Base-by-base conservation (phyloP, 2,329 filamentous ascomycete species). In the Aspergillus sp. region DNA sequence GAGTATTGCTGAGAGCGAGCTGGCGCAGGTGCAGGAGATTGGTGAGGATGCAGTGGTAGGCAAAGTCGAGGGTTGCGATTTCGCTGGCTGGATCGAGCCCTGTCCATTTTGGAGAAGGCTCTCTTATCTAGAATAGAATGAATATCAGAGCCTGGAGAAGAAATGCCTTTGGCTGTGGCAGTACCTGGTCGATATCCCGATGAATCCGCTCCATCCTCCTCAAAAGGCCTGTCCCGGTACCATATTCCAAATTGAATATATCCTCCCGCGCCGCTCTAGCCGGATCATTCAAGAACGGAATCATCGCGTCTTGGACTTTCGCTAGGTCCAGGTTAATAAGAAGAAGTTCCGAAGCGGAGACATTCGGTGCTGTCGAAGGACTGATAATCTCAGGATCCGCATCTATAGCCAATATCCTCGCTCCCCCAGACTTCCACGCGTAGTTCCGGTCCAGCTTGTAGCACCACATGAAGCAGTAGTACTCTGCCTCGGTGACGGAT, bases 371-470 rank as follows among this genome's bases (percentile, higher is more conserved):
- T 7, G n/a, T 15, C 3, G n/a, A 27, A 24, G 50, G 49, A 54
- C 55, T 52, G 23, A 62, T 39, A 3, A 31, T 31, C 27, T 49
- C 54, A 15, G 56, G 5, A 14, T 24, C 45, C 11, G 40, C 14
- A 9, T 58, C 50, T 6, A 55, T n/a, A 12, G 12, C 14, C 0
- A 55, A 12, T 19, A 52, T 35, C 3, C 46, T 49, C 12, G 53
- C 46, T 9, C 46, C 40, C 12, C 60, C 61, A 14, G 62, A 52
- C 44, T 66, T 67, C 50, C 59, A 64, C 5, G 64, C 63, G 45
- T 67, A 62, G 43, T 66, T 67, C 35, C 58, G 55, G 40, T 67
- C 65, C 45, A 67, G 35, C 27, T 56, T 63, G 37, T 66, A 67
- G 49, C 64, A 66, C 64, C 65, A 66, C 14, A 67, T 53, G 19